These are phyloP conservation scores for Fusarium tuaranense DNA, from an alignment of 2,329 filamentous ascomycete genomes.

Conservation along the genomic window DNA sequence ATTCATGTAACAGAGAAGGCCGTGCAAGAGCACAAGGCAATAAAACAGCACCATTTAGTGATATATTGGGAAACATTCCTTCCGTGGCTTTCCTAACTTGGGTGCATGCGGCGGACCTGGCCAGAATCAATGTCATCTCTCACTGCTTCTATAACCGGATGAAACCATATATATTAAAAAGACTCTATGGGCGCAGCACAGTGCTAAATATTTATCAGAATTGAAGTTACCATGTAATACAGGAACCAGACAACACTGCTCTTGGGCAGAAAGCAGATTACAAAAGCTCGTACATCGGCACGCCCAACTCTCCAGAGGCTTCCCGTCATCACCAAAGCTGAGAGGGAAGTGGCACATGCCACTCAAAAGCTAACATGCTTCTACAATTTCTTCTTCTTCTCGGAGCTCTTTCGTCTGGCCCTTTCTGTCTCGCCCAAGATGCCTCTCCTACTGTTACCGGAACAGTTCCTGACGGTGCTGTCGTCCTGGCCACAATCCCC, in stretches of 20 bases:
- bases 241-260: neutral
- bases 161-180: neutral
- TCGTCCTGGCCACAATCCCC: neutral
- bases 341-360: neutral
- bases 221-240: neutral
- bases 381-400: neutral
- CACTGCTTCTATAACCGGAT: neutral
- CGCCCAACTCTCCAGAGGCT: neutral
- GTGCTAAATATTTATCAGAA: neutral
- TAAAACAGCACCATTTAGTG: neutral
- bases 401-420: neutral
- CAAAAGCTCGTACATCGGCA: neutral
- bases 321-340: neutral
- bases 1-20: neutral
- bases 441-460: neutral
- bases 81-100: neutral
- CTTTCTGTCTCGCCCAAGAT: neutral
- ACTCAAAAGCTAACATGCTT: neutral
- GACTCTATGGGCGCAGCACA: neutral
- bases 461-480: neutral
- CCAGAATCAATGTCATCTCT: neutral
- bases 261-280: neutral
- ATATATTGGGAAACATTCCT: neutral
- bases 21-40: neutral
- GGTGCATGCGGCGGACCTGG: neutral